These are phyloP conservation scores for Amanita brunnescens DNA, from an alignment of 768 basidiomycete species.

Conservation along the genomic window DNA sequence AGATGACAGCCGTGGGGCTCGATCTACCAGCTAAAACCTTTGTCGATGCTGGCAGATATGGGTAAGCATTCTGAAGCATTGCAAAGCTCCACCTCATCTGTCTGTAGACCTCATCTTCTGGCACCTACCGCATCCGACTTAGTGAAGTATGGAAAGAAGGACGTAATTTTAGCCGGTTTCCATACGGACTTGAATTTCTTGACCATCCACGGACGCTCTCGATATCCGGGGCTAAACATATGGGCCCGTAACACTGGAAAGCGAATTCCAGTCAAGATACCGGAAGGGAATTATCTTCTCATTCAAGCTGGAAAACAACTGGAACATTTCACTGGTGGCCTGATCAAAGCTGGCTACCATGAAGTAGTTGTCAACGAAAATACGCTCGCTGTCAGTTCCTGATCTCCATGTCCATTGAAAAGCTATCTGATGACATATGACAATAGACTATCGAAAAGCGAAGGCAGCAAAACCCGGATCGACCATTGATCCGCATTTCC, in stretches of 20 bases:
- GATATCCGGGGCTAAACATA: conserved; percentile 83
- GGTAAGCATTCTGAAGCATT: conserved; percentile 34
- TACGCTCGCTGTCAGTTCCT: conserved; percentile 53
- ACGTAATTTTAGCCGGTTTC: conserved; percentile 89
- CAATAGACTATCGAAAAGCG: conserved; percentile 55
- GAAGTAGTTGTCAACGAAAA: conserved; percentile 87
- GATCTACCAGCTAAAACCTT: conserved; percentile 65
- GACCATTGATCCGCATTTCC: conserved; percentile 92
- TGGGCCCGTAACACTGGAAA: conserved; percentile 95
- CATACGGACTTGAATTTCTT: conserved; percentile 93
- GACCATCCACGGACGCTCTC: conserved; percentile 82
- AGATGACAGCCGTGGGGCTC: conserved; percentile 82
- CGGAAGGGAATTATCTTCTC: conserved; percentile 70
- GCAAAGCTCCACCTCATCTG: not conserved
- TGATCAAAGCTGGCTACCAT: conserved; percentile 90
- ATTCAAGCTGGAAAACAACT: conserved; percentile 96
- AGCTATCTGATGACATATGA: not conserved
- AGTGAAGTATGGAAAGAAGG: conserved; percentile 61
- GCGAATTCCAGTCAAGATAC: conserved; percentile 81
- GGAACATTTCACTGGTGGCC: conserved; percentile 75
- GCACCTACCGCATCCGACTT: conserved; percentile 94
- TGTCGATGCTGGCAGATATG: conserved; percentile 75
- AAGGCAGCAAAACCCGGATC: conserved; percentile 47
- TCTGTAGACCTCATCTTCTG: conserved; percentile 62
- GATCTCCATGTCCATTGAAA: not conserved